Evolutionary conservation across 305 asterid genomes (phyloP), one percentile per base, ranked within the genome.

Genomic region (Fraxinus nigra): DNA sequence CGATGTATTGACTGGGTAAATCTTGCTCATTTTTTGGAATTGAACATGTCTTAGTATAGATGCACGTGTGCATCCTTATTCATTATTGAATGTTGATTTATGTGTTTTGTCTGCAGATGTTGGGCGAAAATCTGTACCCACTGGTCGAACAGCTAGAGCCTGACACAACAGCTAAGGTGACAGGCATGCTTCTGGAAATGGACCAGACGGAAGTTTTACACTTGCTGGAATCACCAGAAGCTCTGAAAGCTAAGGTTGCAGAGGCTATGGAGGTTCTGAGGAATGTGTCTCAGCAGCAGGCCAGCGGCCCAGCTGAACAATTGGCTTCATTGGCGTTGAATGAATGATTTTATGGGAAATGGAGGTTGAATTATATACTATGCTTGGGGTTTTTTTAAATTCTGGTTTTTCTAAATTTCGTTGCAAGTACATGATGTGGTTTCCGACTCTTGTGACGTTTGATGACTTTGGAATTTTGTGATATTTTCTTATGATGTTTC

Each of bases 131-230:
- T 79, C 54, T 92, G 63, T 92, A 88, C 81, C 94, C 92, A 4
- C 89, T 89, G 30, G 94, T 90, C 3, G 92, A 89, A 65, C 87
- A 92, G 85, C 69, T 90, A 70, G 97, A 89, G 87, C 93, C 87
- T 6, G 93, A 87, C 16, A 83, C 88, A 20, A 94, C 96, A 7
- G 92, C 88, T 56, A 90, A 92, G 83, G 92, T 90, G 20, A 90
- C 92, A 20, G 93, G 92, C 37, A 92, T 92, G 94, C 89, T 89
- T 46, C 77, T 90, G 87, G 96, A 90, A 82, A 89, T 92, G 93
- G 96, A 89, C 34, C 90, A 88, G 84, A 86, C 92, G 0, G 93
- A 90, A 72, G 96, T 90, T 3, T 61, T 89, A 22, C 92, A 90
- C 82, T 81, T 92, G 90, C 85, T 92, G 0, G 96, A 92, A 78